Base-by-base conservation (phyloP, 129 eudicot genomes). In the Lactuca saligna region DNA sequence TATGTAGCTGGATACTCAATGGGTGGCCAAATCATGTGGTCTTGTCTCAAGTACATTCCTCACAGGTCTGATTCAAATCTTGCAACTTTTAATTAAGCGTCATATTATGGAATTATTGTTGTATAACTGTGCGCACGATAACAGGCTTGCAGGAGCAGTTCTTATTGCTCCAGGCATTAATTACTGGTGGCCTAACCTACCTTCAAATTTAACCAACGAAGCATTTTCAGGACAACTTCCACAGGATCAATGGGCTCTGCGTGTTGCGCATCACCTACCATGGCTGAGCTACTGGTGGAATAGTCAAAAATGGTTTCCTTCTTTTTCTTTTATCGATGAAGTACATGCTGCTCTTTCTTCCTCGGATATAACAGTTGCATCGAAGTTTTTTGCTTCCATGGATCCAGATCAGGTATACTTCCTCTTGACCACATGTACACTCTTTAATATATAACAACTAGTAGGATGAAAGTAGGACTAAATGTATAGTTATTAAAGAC, bases 271-370 rank as follows among this genome's bases (percentile, higher is more conserved):
- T 66, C 60, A 87, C 54, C 17, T 73, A 13, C 97, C 97, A 0
- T 81, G 87, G 95, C 75, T 90, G 15, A 90, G 78, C 53, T 90
- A 81, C 65, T 90, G 95, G 97, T 90, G 89, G 95, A 84, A 90
- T 75, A 78, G 89, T 44, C 88, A 81, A 14, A 83, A 69, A 41
- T 68, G 85, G 71, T 90, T 90, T 51, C 94, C 97, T 32, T 6
- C 76, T 58, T 67, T 15, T 1, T 44, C 79, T 39, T 57, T 79
- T 33, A 50, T 81, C 1, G 81, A 61, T 56, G 63, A 48, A 42
- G 60, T 34, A 41, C 83, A 82, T 0, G 76, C 32, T 34, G 17
- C 83, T 50, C 57, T 79, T 49, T 78, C 87, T 48, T 58, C 53
- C 4, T 75, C 77, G 13, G 93, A 89, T 57, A 34, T 5, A 11